These are phyloP conservation scores for Colletotrichum plurivorum DNA, from an alignment of 2,329 filamentous ascomycete genomes.

Conservation along the genomic window DNA sequence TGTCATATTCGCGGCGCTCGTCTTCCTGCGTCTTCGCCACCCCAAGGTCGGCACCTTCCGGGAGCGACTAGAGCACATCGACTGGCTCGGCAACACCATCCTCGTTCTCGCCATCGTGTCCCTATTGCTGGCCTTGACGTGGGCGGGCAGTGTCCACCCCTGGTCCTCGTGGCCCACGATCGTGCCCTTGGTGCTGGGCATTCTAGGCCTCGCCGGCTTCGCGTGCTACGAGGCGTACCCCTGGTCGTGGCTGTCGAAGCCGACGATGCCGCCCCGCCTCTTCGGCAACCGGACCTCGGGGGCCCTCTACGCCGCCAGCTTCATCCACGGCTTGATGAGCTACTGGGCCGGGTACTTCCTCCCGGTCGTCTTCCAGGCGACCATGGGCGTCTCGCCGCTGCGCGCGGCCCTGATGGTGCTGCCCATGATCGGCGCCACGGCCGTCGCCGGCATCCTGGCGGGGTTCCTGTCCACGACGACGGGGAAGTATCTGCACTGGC, in stretches of 20 bases:
- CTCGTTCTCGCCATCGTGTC: neutral
- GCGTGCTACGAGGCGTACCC: constrained; percentile 48
- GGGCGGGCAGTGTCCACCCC: constrained; percentile 38
- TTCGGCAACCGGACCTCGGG: constrained; percentile 48
- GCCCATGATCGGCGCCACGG: constrained; percentile 1
- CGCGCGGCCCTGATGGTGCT: constrained; percentile 20
- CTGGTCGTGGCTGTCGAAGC: constrained; percentile 39
- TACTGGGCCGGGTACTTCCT: constrained; percentile 32
- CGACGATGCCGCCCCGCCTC: constrained; percentile 58
- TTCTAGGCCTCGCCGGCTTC: constrained; percentile 53
- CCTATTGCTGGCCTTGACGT: neutral
- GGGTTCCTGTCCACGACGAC: constrained; percentile 2
- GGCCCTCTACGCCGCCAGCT: constrained; percentile 14
- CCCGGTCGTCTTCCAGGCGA: constrained; percentile 35
- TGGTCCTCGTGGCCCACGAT: constrained; percentile 43
- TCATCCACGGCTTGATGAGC: constrained; percentile 5
- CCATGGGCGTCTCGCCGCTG: neutral
- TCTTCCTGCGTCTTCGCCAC: constrained; percentile 22
- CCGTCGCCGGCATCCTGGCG: neutral
- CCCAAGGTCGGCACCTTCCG: too few relatives aligned
- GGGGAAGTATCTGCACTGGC: constrained; percentile 2
- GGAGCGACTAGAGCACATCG: constrained; percentile 6
- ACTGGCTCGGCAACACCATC: constrained; percentile 3
- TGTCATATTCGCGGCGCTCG: constrained; percentile 17
- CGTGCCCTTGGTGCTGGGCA: constrained; percentile 50